Evolutionary conservation across 2,329 filamentous ascomycete species (phyloP), one percentile per base, ranked within the genome.

Genomic region (Colletotrichum camelliae): DNA sequence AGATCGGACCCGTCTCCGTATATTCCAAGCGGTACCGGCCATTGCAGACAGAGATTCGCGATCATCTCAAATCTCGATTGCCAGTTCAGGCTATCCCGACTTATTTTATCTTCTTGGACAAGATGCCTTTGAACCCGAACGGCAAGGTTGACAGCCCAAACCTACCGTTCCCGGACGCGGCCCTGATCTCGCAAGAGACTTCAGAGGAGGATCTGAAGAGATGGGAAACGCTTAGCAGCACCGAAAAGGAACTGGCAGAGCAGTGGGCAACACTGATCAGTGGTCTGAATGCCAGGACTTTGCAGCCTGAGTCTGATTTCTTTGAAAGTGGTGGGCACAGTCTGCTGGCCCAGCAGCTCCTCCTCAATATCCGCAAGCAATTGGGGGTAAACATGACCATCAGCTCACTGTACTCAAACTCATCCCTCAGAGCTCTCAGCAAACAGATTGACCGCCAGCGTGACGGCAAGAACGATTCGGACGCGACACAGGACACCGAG

Each of bases 81-180:
- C 93, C 95, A 1, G 62, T 52, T 24, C 71, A 87, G 67, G 52
- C 69, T 4, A 67, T 71, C 29, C 60, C 69, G 16, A 39, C 62
- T 21, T 48, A 48, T 37, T 48, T 71, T 35, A 71, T 71, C 37
- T 58, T 58, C 29, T 55, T 71, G 7, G 80, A 90, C 72, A 89
- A 91, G 58, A 89, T 95, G 80, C 93, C 93, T 7, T 83, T 94
- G 39, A 95, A 95, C 81, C 94, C 94, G 18, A 95, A 95, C 79
- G 94, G 94, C 79, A 96, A 96, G 85, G 91, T 96, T 65, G 95
- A 97, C 84, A 93, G 92, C 82, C 93, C 94, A 24, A 92, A 92
- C 2, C 86, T 97, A 70, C 95, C 95, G 1, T 96, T 95, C 89
- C 95, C 95, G 1, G 39, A 89, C 83, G n/a, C 81, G 81, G 65